phyloP scores from a whole-genome alignment of 192 early-diverging fungal genomes.

The Coemansia sp. region DNA sequence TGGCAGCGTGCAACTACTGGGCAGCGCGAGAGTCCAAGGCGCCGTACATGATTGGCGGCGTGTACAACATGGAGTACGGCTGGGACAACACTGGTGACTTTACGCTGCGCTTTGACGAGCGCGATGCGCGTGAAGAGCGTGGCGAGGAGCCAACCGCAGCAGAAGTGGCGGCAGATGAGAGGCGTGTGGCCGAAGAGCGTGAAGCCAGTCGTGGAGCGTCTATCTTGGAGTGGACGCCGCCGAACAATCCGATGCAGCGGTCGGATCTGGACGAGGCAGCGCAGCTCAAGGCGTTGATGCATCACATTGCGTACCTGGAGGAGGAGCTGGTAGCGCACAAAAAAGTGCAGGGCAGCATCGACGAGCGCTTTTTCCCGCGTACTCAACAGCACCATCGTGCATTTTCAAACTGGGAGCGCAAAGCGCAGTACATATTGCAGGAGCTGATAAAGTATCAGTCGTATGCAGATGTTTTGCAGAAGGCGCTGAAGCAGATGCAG shows the following conservation, averaged over 20 bases:
- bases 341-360: constrained; percentile 57
- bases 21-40: constrained; percentile 88
- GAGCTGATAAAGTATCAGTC: constrained; percentile 84
- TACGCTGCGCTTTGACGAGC: constrained; percentile 48
- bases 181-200: constrained; percentile 39
- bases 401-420: constrained; percentile 78
- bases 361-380: constrained; percentile 59
- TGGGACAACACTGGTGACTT: constrained; percentile 71
- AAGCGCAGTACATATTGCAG: constrained; percentile 72
- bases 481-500: constrained; percentile 57
- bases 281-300: constrained; percentile 66
- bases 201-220: constrained; percentile 36
- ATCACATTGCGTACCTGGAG: constrained; percentile 64
- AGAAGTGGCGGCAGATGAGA: constrained; percentile 41
- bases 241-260: constrained; percentile 54
- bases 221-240: constrained; percentile 56
- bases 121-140: constrained; percentile 42
- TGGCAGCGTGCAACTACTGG: constrained; percentile 90
- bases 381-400: constrained; percentile 64
- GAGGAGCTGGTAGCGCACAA: constrained; percentile 70
- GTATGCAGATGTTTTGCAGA: constrained; percentile 73
- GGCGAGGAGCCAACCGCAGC: constrained; percentile 29
- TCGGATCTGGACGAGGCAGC: constrained; percentile 54
- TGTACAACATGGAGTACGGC: constrained; percentile 91
- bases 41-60: constrained; percentile 79